Conservation (phyloP, 306 rosid species). For the Fragaria iinumae region DNA sequence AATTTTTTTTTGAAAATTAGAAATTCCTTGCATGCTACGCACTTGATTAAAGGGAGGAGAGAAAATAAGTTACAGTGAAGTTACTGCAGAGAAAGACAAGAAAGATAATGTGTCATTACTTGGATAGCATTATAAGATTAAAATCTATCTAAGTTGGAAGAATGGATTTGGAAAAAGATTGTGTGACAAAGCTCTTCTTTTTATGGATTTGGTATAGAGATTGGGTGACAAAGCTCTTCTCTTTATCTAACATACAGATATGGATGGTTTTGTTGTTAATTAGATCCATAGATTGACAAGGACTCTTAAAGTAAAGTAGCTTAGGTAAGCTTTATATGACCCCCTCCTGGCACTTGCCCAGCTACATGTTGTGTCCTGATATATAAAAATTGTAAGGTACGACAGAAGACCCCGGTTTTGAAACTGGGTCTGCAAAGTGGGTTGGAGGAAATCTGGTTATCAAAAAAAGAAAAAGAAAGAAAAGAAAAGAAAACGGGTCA, state of each 20-base stretch:
- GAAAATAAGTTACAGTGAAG: background rate
- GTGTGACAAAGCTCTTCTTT: background rate
- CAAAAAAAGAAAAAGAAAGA: background rate
- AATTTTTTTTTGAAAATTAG: background rate
- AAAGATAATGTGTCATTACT: background rate
- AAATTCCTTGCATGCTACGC: background rate
- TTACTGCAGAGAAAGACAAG: background rate
- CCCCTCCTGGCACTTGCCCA: background rate
- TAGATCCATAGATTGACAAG: background rate
- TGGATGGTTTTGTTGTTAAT: conserved; percentile 15
- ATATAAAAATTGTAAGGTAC: background rate
- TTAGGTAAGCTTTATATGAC: background rate
- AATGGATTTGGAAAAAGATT: background rate
- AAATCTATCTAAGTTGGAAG: background rate
- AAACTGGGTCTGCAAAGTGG: background rate
- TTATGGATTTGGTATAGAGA: background rate
- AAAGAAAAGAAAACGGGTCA: background rate
- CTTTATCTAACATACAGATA: background rate
- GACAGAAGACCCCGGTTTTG: background rate
- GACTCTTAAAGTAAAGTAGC: background rate
- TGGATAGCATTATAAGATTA: background rate
- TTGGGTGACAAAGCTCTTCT: background rate
- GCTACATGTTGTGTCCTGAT: background rate
- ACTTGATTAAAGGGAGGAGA: background rate
- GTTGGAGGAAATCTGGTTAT: background rate